Percentiles rank a stretch among this genome's conserved stretches.
These are phyloP conservation scores for Ocimum tenuiflorum DNA, from an alignment of 257 asterid genomes.

Conservation along the genomic window DNA sequence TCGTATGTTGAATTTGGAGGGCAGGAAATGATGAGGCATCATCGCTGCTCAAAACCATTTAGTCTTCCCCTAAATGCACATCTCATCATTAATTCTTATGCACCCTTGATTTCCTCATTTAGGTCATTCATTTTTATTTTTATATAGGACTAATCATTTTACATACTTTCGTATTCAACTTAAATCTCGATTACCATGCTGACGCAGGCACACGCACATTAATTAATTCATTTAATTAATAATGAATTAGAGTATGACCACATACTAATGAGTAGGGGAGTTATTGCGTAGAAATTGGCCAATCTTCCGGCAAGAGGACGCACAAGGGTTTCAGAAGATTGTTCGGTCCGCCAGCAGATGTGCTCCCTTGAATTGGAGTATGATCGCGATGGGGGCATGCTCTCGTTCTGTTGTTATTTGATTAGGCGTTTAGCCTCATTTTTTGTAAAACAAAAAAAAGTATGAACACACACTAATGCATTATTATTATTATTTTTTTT, in stretches of 20 bases:
- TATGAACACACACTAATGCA: no score
- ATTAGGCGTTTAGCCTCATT: no score
- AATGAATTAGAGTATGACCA: neutral
- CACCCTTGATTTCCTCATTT: conserved; percentile 18
- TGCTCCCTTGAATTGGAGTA: no score
- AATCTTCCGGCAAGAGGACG: no score
- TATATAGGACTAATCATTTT: neutral
- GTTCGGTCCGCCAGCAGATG: no score
- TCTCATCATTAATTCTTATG: conserved; percentile 30
- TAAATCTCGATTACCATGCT: neutral
- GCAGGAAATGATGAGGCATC: conserved; percentile 37
- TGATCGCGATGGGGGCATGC: no score
- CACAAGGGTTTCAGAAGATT: no score
- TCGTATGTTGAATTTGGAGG: conserved; percentile 30
- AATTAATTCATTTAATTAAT: neutral
- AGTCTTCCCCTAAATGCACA: conserved; percentile 31
- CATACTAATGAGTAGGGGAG: no score
- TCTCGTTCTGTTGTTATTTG: no score
- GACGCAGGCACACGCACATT: neutral
- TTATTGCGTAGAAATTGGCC: no score
- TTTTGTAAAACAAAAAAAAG: no score
- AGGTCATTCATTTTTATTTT: neutral
- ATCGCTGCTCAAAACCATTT: conserved; percentile 34
- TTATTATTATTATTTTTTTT: no score
- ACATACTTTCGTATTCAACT: neutral